phyloP scores from a whole-genome alignment of 2,329 filamentous ascomycete genomes.

The Exophiala oligosperma region DNA sequence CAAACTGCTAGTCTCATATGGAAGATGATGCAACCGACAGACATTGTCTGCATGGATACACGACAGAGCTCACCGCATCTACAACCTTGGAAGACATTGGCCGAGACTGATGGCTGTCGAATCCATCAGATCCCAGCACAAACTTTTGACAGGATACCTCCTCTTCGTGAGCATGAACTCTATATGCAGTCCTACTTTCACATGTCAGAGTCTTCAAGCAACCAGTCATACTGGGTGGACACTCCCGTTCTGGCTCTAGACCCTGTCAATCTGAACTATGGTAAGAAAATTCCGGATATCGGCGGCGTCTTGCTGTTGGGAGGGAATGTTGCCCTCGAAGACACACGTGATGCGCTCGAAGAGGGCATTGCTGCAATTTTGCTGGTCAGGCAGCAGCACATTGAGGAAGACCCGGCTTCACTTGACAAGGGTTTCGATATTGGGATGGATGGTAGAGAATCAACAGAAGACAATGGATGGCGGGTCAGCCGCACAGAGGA shows the following conservation, averaged over 20 bases:
- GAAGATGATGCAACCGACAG: conserved; percentile 46
- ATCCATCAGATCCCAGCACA: conserved; percentile 48
- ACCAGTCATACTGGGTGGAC: conserved; percentile 44
- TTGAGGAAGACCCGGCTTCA: background rate
- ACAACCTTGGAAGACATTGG: conserved; percentile 41
- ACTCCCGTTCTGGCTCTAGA: conserved; percentile 45
- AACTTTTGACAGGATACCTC: conserved; percentile 48
- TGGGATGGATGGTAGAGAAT: background rate
- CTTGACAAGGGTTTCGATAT: background rate
- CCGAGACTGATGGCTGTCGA: conserved; percentile 37
- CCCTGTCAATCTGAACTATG: conserved; percentile 41
- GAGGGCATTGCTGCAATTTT: conserved; percentile 57
- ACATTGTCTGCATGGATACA: conserved; percentile 56
- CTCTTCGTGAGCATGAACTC: conserved; percentile 55
- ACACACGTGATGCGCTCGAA: conserved; percentile 53
- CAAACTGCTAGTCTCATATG: conserved; percentile 51
- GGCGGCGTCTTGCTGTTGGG: conserved; percentile 53
- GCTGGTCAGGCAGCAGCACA: conserved; percentile 27
- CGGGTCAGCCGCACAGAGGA: conserved; percentile 16
- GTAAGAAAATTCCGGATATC: conserved; percentile 44
- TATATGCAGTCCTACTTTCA: conserved; percentile 65
- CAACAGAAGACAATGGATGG: background rate
- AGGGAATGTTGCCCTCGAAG: conserved; percentile 48
- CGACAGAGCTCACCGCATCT: conserved; percentile 47
- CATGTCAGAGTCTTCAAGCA: conserved; percentile 33